Evolutionary conservation across 2,329 filamentous ascomycete genomes (phyloP).

Genomic region (Diaporthe helianthi): DNA sequence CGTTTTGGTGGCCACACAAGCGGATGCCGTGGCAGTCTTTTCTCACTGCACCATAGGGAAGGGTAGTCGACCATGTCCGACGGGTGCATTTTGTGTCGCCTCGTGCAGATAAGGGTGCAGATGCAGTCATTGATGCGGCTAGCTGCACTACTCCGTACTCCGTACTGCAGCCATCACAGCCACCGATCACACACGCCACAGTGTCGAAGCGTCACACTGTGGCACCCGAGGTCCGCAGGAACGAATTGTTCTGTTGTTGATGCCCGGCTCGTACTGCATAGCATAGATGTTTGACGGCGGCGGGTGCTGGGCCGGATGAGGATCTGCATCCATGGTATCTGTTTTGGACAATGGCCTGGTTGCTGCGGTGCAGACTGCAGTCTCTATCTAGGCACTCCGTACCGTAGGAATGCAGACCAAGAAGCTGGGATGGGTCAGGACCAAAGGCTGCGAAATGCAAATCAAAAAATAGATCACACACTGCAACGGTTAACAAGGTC

Average conservation of each 20-base stretch:
- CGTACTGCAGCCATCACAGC: conserved; percentile 24
- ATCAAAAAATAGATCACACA: conserved; percentile 22
- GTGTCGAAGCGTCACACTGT: conserved; percentile 17
- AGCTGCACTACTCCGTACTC: conserved; percentile 22
- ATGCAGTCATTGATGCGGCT: conserved; percentile 3
- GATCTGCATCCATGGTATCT: conserved; percentile 17
- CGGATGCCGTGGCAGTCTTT: background rate
- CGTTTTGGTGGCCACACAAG: background rate
- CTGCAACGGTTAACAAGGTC: conserved; percentile 18
- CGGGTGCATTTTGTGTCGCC: conserved; percentile 12
- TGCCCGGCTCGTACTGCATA: conserved; percentile 7
- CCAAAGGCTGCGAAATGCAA: conserved; percentile 9
- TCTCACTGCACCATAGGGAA: background rate
- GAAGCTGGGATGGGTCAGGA: conserved; percentile 11
- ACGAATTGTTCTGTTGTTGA: conserved; percentile 1
- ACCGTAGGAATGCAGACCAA: conserved; percentile 8
- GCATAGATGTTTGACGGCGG: conserved; percentile 12
- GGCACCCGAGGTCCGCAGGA: background rate
- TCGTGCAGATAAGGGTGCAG: conserved; percentile 10
- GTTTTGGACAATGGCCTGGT: conserved; percentile 16
- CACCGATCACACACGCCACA: conserved; percentile 11
- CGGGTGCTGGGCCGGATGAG: conserved; percentile 11
- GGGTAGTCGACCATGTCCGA: background rate
- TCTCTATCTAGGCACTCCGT: too few species aligned
- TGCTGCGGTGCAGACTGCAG: background rate